These are phyloP conservation scores for Thraustotheca clavata DNA, from an alignment of 352 stramenopile genomes.

Conservation along the genomic window DNA sequence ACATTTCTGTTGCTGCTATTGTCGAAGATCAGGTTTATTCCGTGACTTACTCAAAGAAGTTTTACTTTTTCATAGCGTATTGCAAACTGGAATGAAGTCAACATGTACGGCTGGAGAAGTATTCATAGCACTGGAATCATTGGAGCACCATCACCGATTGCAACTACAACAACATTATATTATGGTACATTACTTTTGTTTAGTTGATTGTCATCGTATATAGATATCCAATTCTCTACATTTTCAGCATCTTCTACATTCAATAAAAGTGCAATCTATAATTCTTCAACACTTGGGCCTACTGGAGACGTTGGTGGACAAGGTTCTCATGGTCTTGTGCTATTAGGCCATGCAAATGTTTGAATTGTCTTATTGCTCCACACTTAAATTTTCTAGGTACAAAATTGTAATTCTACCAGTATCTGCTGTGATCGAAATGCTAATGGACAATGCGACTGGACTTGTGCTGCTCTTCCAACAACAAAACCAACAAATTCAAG, in stretches of 20 bases:
- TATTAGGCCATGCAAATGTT: constrained; percentile 82
- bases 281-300: constrained; percentile 60
- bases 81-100: constrained; percentile 47
- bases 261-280: constrained; percentile 47
- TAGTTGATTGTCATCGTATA: background rate
- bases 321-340: constrained; percentile 82
- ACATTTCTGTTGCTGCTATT: constrained; percentile 68
- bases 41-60: background rate
- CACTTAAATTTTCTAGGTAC: constrained; percentile 33
- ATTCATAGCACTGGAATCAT: constrained; percentile 41
- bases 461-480: background rate
- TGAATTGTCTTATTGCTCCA: background rate
- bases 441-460: constrained; percentile 20
- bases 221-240: constrained; percentile 68
- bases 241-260: constrained; percentile 71
- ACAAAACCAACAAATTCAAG: constrained; percentile 21
- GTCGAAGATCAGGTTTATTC: constrained; percentile 52
- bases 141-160: constrained; percentile 33
- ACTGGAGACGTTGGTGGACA: constrained; percentile 80
- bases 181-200: constrained; percentile 26
- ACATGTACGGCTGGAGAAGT: constrained; percentile 77
- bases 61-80: constrained; percentile 10
- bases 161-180: constrained; percentile 40
- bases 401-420: constrained; percentile 86
- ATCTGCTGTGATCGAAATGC: constrained; percentile 77